Conservation (phyloP, 257 asterid genomes). For the Scutellaria barbata region DNA sequence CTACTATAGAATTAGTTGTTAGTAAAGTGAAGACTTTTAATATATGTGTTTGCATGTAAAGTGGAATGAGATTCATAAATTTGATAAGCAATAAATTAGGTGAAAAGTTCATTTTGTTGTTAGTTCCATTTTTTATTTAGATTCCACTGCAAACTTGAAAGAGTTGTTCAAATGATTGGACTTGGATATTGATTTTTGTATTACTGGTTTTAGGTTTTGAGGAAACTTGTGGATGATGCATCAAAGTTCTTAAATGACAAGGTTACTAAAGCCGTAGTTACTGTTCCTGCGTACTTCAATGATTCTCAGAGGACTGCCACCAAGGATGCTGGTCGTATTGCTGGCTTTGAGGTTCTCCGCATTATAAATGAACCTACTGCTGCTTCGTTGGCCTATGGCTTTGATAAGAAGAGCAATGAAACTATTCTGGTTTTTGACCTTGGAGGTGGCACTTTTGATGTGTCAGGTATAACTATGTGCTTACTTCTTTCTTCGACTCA, state of each 20-base stretch:
- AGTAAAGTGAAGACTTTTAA: no score
- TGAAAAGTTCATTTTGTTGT: no score
- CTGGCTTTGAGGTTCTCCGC: conserved; percentile 29
- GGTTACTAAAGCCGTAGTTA: conserved; percentile 25
- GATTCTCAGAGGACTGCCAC: conserved; percentile 30
- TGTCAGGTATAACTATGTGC: conserved; percentile 1
- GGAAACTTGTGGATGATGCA: conserved; percentile 30
- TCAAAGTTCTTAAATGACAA: conserved; percentile 25
- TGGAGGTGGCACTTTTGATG: conserved; percentile 30
- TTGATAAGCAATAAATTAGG: no score
- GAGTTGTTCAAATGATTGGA: no score
- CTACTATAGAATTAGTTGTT: no score
- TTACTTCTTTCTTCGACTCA: not conserved
- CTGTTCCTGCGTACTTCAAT: conserved; percentile 27
- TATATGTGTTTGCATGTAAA: no score
- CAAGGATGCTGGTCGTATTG: conserved; percentile 29
- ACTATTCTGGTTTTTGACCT: conserved; percentile 28
- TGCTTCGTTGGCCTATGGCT: conserved; percentile 26
- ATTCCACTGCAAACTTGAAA: no score
- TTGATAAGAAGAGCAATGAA: conserved; percentile 28
- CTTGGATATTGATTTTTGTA: not conserved
- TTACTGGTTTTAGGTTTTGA: conserved; percentile 15
- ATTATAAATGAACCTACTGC: conserved; percentile 26
- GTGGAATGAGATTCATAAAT: no score
- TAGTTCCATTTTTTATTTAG: no score